phyloP scores from a whole-genome alignment of 768 basidiomycete genomes.

The Pleurotus citrinopileatus region DNA sequence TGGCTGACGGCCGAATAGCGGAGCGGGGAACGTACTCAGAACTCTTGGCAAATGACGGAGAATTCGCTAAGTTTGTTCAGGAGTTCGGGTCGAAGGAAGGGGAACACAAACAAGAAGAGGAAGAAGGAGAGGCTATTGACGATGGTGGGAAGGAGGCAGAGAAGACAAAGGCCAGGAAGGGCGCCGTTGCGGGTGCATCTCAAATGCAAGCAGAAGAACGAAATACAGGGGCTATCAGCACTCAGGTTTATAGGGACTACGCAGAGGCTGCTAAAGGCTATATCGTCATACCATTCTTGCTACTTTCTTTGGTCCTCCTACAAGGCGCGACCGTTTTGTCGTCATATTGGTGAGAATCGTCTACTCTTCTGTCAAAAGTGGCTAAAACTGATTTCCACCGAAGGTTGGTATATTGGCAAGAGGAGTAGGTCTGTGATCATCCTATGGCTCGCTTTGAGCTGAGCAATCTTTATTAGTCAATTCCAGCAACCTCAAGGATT shows the following conservation, averaged over 20 bases:
- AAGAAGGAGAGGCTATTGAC: slow-evolving; percentile 40
- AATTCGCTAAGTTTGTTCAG: slow-evolving; percentile 69
- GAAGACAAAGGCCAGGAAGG: slow-evolving; percentile 35
- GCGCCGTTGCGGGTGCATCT: slow-evolving; percentile 38
- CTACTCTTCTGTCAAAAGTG: background rate
- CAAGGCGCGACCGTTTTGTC: slow-evolving; percentile 73
- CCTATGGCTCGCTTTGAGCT: background rate
- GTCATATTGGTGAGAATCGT: slow-evolving; percentile 61
- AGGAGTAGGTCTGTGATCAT: slow-evolving; percentile 36
- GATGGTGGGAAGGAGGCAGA: slow-evolving; percentile 21
- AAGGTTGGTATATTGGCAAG: slow-evolving; percentile 87
- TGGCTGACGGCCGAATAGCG: slow-evolving; percentile 73
- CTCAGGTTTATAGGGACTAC: slow-evolving; percentile 58
- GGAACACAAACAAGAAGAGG: slow-evolving; percentile 41
- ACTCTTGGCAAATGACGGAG: slow-evolving; percentile 59
- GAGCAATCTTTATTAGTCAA: slow-evolving; percentile 31
- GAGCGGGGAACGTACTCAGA: slow-evolving; percentile 80
- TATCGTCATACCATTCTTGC: slow-evolving; percentile 61
- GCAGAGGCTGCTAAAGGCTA: slow-evolving; percentile 65
- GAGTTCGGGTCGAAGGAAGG: slow-evolving; percentile 78
- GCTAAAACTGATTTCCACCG: slow-evolving; percentile 10
- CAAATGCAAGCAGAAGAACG: slow-evolving; percentile 87
- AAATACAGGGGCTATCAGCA: slow-evolving; percentile 67
- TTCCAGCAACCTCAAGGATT: slow-evolving; percentile 62
- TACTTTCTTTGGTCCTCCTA: slow-evolving; percentile 57